Conservation (phyloP, 169 alveolate genomes). For the Perkinsus marinus region DNA sequence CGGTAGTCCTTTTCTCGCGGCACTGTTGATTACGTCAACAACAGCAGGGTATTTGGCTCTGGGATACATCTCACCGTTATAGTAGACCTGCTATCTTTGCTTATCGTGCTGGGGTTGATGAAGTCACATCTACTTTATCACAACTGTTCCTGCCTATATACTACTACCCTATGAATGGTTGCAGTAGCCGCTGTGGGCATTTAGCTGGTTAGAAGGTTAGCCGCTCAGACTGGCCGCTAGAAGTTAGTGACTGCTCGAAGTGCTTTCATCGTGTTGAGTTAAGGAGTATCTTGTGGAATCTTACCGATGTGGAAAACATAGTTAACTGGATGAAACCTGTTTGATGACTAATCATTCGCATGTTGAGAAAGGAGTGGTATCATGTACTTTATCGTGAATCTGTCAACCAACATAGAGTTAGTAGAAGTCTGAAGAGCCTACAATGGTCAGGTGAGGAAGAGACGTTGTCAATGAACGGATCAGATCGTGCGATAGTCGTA, state of each 20-base stretch:
- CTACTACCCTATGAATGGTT: not conserved
- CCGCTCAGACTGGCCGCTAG: not conserved
- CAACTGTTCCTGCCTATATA: not conserved
- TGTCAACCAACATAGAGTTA: not conserved
- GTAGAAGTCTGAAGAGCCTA: not conserved
- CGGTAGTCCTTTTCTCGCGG: too few relatives aligned
- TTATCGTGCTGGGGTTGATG: not conserved
- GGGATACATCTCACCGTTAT: too few relatives aligned
- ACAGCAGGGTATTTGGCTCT: too few relatives aligned
- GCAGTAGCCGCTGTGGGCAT: not conserved
- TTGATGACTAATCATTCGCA: too few relatives aligned
- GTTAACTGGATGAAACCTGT: too few relatives aligned
- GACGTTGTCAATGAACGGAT: too few relatives aligned
- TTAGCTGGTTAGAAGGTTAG: not conserved
- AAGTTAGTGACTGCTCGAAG: not conserved
- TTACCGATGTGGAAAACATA: not conserved
- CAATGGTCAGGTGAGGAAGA: not conserved
- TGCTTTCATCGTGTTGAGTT: too few relatives aligned
- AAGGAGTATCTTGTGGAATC: not conserved
- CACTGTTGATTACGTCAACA: too few relatives aligned
- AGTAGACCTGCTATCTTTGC: too few relatives aligned
- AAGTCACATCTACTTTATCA: too few relatives aligned
- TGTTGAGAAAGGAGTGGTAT: not conserved
- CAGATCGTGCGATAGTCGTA: not conserved
- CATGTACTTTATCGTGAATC: not conserved